Evolutionary conservation across 1,284 basidiomycete genomes (phyloP), one percentile per base, ranked within the genome.

Genomic region (Heterobasidion occidentale): DNA sequence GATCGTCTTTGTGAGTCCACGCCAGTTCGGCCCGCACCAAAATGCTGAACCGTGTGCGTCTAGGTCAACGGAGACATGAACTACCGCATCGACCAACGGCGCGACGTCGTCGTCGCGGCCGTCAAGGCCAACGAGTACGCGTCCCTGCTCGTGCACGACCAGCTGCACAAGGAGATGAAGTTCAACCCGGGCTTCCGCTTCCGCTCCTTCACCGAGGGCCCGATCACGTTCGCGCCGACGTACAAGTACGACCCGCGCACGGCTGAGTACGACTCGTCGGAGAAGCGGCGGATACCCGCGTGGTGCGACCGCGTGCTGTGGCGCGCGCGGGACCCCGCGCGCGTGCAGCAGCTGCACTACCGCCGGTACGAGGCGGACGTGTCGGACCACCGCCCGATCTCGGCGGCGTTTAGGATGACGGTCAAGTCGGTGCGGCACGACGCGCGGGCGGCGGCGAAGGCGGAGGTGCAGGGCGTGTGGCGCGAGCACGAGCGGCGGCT

Each of bases 231-330:
- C 65, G 67, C 80, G 17, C 95, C 95, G 14, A 99, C 96, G 17
- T 99, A 98, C 83, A 98, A 98, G 72, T 98, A 97, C 72, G 92
- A 98, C 68, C 83, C 80, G 1, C 75, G 80, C 4, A 86, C 90
- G 7, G 70, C 81, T 65, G 80, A 85, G 59, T 99, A 92, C 67
- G 96, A 99, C 68, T 77, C 87, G 2, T 92, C 88, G 1, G 92
- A 93, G 67, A 98, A 98, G 70, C 80, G 82, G 20, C 83, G 96
- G 0, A 80, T 87, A 8, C 96, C 95, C 0, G 93, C 95, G 0
- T 98, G 95, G 94, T 99, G 96, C 71, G 96, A 99, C 70, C 84
- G 96, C 7, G 83, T 98, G 20, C 74, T 98, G 45, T 97, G 89
- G 83, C 81, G 85, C n/a, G 78, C 83, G 38, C 75, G 78, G 6